Conservation (phyloP, 108 stramenopile genomes). For the Cylindrotheca closterium region DNA sequence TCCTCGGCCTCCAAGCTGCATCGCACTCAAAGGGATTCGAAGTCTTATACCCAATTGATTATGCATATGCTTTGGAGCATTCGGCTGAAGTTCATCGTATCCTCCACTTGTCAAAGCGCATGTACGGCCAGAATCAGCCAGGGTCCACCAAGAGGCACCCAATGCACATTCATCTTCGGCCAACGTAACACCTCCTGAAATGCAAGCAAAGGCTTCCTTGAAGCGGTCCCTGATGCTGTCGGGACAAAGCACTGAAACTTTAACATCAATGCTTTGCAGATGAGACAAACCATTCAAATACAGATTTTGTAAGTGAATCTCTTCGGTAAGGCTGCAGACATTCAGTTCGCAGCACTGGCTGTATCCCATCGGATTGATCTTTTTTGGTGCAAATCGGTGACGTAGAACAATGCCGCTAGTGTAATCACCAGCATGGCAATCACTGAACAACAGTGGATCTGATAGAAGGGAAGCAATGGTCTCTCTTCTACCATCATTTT, state of each 20-base stretch:
- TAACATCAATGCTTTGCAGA: constrained; percentile 24
- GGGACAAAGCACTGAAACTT: constrained; percentile 6
- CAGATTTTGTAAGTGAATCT: no score
- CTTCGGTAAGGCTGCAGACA: no score
- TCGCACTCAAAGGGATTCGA: constrained; percentile 7
- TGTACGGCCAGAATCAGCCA: constrained; percentile 32
- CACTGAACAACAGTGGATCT: no score
- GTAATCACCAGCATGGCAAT: no score
- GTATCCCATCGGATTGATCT: no score
- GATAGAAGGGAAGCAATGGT: no score
- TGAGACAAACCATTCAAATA: no score
- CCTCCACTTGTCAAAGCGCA: constrained; percentile 55
- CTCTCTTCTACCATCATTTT: no score
- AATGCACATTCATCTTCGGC: constrained; percentile 43
- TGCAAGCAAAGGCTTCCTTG: background rate
- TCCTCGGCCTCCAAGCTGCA: constrained; percentile 31
- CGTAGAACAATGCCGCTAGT: no score
- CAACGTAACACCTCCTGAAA: background rate
- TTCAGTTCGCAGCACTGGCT: no score
- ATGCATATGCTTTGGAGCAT: background rate
- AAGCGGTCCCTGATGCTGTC: background rate
- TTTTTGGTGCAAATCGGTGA: no score
- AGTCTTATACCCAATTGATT: background rate
- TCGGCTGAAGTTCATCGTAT: constrained; percentile 50
- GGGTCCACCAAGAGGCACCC: constrained; percentile 55